A percentile compares a stretch with the other conserved stretches of the same genome.
Evolutionary conservation across 2,329 filamentous ascomycete genomes (phyloP).

Genomic region (Sclerotinia borealis): DNA sequence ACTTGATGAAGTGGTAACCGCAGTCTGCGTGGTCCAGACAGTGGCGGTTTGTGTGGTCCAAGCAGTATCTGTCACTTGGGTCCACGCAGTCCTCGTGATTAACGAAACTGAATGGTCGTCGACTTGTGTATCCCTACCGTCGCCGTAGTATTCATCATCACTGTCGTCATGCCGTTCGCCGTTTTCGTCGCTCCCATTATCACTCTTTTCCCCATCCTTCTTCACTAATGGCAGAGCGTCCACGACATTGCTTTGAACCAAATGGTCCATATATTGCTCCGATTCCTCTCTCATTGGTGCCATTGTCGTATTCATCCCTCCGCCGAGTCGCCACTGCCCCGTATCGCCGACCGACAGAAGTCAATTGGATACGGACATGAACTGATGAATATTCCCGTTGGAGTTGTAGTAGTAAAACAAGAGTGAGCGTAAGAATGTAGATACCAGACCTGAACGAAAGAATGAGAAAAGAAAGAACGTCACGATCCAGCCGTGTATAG

Average conservation of each 20-base stretch:
- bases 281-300: slow-evolving; percentile 26
- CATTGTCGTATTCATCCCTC: slow-evolving; percentile 31
- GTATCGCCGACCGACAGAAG: slow-evolving; percentile 23
- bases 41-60: slow-evolving; percentile 8
- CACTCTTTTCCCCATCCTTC: slow-evolving; percentile 5
- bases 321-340: slow-evolving; percentile 20
- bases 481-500: slow-evolving; percentile 33
- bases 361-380: slow-evolving; percentile 21
- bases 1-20: not conserved
- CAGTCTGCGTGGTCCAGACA: slow-evolving; percentile 1
- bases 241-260: slow-evolving; percentile 15
- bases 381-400: slow-evolving; percentile 8
- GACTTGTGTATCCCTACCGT: not conserved
- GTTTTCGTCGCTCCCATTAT: not conserved
- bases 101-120: not conserved
- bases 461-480: slow-evolving; percentile 18
- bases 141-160: not conserved
- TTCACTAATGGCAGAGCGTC: slow-evolving; percentile 1
- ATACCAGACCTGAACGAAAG: slow-evolving; percentile 15
- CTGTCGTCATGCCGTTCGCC: not conserved
- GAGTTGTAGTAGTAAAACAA: slow-evolving; percentile 12
- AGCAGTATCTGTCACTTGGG: slow-evolving; percentile 6
- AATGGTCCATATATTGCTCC: slow-evolving; percentile 14
- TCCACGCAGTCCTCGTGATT: slow-evolving; percentile 1
- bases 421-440: not conserved